These are phyloP conservation scores for Uncinocarpus reesii DNA, from an alignment of 2,329 filamentous ascomycete species.

Conservation along the genomic window DNA sequence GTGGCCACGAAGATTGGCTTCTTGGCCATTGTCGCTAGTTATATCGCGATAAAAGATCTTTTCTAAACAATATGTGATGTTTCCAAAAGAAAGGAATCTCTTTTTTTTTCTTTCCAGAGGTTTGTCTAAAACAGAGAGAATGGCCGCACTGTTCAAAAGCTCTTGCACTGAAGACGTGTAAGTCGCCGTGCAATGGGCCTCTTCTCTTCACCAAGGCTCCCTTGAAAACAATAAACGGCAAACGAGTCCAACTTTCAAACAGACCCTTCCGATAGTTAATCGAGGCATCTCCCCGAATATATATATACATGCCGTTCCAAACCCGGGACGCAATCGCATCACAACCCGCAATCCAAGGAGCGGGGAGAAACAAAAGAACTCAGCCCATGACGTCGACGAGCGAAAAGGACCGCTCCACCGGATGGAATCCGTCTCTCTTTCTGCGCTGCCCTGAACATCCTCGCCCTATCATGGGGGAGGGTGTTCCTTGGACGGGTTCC, in stretches of 20 bases:
- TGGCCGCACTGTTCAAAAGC: too few relatives aligned
- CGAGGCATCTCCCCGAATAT: not conserved
- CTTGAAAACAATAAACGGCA: too few relatives aligned
- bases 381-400: conserved; percentile 8
- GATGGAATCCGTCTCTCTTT: not conserved
- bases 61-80: too few relatives aligned
- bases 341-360: not conserved
- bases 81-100: not conserved
- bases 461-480: not conserved
- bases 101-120: too few relatives aligned
- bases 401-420: conserved; percentile 6
- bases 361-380: conserved; percentile 8
- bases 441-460: conserved; percentile 8
- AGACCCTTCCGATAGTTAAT: too few relatives aligned
- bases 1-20: conserved; percentile 88
- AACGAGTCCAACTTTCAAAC: too few relatives aligned
- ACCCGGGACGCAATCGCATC: not conserved
- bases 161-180: too few relatives aligned
- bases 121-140: too few relatives aligned
- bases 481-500: not conserved
- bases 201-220: too few relatives aligned
- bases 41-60: conserved; percentile 1
- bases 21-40: conserved; percentile 49
- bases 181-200: too few relatives aligned
- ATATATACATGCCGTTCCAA: not conserved